These are phyloP conservation scores for Phytophthora cryptogea DNA, from an alignment of 352 stramenopile species.

Conservation along the genomic window DNA sequence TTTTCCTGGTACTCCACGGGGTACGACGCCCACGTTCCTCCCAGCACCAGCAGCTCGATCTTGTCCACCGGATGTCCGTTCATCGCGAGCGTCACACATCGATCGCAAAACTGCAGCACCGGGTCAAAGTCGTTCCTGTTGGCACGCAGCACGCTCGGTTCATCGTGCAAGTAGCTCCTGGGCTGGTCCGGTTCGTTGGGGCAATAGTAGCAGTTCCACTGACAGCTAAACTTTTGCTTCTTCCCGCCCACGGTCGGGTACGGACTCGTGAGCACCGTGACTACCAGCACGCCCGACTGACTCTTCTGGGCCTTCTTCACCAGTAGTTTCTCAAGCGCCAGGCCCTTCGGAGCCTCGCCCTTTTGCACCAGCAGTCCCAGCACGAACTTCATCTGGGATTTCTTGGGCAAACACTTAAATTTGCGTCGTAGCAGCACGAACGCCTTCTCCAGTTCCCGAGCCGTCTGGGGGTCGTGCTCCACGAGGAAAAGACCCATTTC, in stretches of 20 bases:
- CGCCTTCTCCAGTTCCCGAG: constrained; percentile 81
- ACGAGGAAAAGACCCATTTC: constrained; percentile 87
- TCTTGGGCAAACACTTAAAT: constrained; percentile 92
- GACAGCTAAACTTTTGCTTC: constrained; percentile 92
- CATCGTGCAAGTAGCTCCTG: constrained; percentile 93
- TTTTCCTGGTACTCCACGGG: constrained; percentile 89
- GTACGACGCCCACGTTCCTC: constrained; percentile 93
- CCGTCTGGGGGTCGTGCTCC: constrained; percentile 67
- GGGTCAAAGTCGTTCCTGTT: constrained; percentile 93
- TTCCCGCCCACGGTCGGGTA: constrained; percentile 82
- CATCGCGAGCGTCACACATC: constrained; percentile 88
- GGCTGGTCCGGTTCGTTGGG: constrained; percentile 92
- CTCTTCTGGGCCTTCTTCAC: constrained; percentile 92
- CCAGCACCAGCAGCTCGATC: constrained; percentile 92
- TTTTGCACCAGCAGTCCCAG: constrained; percentile 78
- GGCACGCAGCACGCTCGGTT: constrained; percentile 91
- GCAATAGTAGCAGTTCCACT: constrained; percentile 97
- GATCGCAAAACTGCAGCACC: constrained; percentile 92
- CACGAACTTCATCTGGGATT: constrained; percentile 92
- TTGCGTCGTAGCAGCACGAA: constrained; percentile 82
- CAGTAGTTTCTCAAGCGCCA: constrained; percentile 77
- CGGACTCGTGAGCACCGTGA: constrained; percentile 93
- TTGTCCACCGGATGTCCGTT: constrained; percentile 94
- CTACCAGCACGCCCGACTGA: constrained; percentile 90
- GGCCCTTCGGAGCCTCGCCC: constrained; percentile 44